Evolutionary conservation across 1,284 basidiomycete species (phyloP), one percentile per base, ranked within the genome.

Genomic region (Kwoniella shivajii): DNA sequence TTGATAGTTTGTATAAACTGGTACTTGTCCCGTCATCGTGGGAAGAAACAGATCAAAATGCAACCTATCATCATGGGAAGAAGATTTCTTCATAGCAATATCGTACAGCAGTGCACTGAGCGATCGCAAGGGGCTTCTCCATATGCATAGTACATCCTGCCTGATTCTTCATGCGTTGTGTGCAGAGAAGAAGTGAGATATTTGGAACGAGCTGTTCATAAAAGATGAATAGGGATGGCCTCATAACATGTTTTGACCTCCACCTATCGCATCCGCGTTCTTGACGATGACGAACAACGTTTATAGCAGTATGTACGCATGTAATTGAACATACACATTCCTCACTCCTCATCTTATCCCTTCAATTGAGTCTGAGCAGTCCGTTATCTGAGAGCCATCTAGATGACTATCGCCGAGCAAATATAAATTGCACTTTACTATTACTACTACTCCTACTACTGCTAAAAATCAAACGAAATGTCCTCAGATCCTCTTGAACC

Each of bases 401-500:
- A 20, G 9, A 11, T 41, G 11, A 41, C 39, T 7, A 41, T 9
- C 22, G 13, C n/a, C 27, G 14, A 31, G 16, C 24, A 31, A 26
- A 16, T 46, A 5, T n/a, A 43, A n/a, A 13, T 9, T 20, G 9
- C 7, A 18, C 38, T 41, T n/a, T 44, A 20, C 18, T 10, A 5
- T 9, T 44, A 20, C 9, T 20, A 27, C 20, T 6, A 26, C 13
- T 18, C 14, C 6, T 27, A 6, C 6, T 11, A 11, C 13, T 13
- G 5, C 33, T 30, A 24, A 13, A 26, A 27, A 1, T 36, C 24
- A 29, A 59, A 1, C 27, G n/a, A n/a, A n/a, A n/a, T n/a, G n/a
- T 73, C 73, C 69, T 31, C 69, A n/a, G 54, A 73, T 45, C 69
- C 69, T 2, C 65, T 72, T 13, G 62, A 64, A 27, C 16, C 67